Evolutionary conservation across 176 grass and related monocot species (phyloP).

Genomic region (Ensete ventricosum): DNA sequence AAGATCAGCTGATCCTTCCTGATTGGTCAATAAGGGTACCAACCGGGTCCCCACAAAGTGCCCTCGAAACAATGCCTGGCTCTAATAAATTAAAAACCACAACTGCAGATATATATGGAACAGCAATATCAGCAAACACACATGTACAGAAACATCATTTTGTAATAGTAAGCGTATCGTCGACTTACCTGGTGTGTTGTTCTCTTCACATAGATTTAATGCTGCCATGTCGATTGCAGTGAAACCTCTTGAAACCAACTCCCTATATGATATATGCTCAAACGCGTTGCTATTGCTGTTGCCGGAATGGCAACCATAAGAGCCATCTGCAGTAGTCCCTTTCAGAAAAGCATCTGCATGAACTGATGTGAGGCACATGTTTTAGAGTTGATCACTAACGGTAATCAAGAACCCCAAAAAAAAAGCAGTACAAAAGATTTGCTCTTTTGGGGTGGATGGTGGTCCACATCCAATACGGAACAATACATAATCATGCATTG

Average conservation of each 20-base stretch:
- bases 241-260: slow-evolving; percentile 63
- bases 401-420: slow-evolving; percentile 2
- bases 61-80: slow-evolving; percentile 74
- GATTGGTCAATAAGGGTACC: slow-evolving; percentile 82
- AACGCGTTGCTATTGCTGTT: slow-evolving; percentile 34
- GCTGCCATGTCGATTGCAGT: slow-evolving; percentile 85
- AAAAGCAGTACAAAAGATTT: neutral
- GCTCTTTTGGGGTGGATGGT: neutral
- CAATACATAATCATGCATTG: neutral
- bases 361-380: slow-evolving; percentile 37
- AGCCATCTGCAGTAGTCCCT: slow-evolving; percentile 53
- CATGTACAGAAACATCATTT: neutral
- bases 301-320: slow-evolving; percentile 50
- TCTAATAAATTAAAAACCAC: slow-evolving; percentile 89
- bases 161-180: neutral
- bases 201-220: slow-evolving; percentile 90
- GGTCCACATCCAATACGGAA: neutral
- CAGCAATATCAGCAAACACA: neutral
- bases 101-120: slow-evolving; percentile 42
- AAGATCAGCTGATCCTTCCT: slow-evolving; percentile 41
- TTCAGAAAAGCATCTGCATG: slow-evolving; percentile 84
- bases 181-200: slow-evolving; percentile 83
- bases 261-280: slow-evolving; percentile 89
- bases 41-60: slow-evolving; percentile 75
- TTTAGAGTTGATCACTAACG: slow-evolving; percentile 35